Percentiles rank a stretch among this genome's conserved stretches.
phyloP scores from a whole-genome alignment of 2,329 filamentous ascomycete genomes.

The Zymoseptoria brevis region DNA sequence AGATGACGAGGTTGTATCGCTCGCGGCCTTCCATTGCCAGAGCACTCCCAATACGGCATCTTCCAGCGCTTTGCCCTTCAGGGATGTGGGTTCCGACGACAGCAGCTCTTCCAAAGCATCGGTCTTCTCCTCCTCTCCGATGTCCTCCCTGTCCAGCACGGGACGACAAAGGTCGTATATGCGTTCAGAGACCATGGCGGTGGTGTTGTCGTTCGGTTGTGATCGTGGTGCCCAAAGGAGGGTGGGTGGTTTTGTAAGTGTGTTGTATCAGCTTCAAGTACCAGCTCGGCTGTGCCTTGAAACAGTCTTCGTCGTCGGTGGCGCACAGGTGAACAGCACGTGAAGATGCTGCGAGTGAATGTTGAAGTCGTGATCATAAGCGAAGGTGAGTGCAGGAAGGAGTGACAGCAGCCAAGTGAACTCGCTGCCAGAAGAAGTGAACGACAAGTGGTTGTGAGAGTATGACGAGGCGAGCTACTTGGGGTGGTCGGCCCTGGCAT shows the following conservation, averaged over 20 bases:
- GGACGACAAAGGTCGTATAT: slow-evolving; percentile 87
- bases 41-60: slow-evolving; percentile 85
- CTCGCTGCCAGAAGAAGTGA: not conserved
- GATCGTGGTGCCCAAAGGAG: slow-evolving; percentile 1
- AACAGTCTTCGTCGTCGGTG: not conserved
- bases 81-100: slow-evolving; percentile 60
- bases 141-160: slow-evolving; percentile 68
- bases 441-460: not conserved
- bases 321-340: not conserved
- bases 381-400: not conserved
- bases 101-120: slow-evolving; percentile 84
- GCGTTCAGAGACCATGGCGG: slow-evolving; percentile 80
- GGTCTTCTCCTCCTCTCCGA: slow-evolving; percentile 95
- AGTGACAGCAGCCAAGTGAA: not conserved
- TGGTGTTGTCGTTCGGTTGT: not conserved
- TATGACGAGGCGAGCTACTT: not conserved
- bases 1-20: slow-evolving; percentile 57
- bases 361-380: not conserved
- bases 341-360: not conserved
- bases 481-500: not conserved
- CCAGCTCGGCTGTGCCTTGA: not conserved
- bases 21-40: slow-evolving; percentile 69
- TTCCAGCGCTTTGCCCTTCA: slow-evolving; percentile 71
- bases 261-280: not conserved
- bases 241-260: not conserved